Evolutionary conservation across 805 yeast genomes (phyloP), one percentile per base, ranked within the genome.

Genomic region (Suhomyces kilbournensis): DNA sequence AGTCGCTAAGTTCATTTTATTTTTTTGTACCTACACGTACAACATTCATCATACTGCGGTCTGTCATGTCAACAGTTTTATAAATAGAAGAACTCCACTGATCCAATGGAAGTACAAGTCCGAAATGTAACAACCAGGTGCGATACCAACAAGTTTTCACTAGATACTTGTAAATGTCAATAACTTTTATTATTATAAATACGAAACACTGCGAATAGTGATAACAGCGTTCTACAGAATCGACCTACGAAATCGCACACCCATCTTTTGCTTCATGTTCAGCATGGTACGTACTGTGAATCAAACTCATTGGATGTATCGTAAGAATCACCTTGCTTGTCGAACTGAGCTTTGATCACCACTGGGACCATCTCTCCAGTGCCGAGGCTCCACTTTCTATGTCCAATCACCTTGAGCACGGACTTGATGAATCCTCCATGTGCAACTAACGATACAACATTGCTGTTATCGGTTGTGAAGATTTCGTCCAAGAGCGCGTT

Each of bases 291-390:
- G 23, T 17, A 38, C 17, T 38, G 42, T 10, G n/a, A 10, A 19
- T 38, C 42, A 9, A 17, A 38, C 23, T 19, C 42, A 38, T 19
- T 8, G 9, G 26, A 19, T 32, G 50, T 22, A 23, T 52, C 49
- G 14, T 46, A 52, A 8, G 46, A 17, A 7, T 50, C 43, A 14
- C 26, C 39, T 12, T 38, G 17, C 10, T 43, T 39, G 14, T 28
- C 39, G n/a, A 22, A 32, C 7, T 30, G 10, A 42, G 49, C 60
- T 39, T 63, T 55, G 4, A 70, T 47, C 4, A 60, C 51, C 9
- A 70, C 70, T 1, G 74, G 72, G 3, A 68, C 54, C 53, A 68
- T 56, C 44, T 61, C 61, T 1, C 71, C 74, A 3, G 74, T 66
- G 4, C 48, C 48, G 52, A 69, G 53, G 14, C 46, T 26, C 59